These are phyloP conservation scores for Leishmania braziliensis DNA, from an alignment of 208 protist genomes.

Conservation along the genomic window DNA sequence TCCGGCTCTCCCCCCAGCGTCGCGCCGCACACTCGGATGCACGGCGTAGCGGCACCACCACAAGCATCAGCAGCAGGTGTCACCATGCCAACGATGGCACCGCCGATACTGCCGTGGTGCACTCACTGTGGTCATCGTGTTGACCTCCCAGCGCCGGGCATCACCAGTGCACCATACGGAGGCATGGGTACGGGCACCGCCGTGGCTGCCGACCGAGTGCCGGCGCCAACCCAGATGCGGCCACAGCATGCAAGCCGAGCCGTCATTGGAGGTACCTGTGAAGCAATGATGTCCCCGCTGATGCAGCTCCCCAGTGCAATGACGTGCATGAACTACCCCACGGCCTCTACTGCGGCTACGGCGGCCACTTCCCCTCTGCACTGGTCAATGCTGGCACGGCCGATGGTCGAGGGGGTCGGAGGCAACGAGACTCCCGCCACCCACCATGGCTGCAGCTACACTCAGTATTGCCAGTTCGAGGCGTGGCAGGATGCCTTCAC, in stretches of 20 bases:
- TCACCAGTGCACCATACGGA: neutral
- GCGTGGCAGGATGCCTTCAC: neutral
- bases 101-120: neutral
- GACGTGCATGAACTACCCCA: neutral
- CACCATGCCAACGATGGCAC: neutral
- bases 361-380: neutral
- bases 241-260: neutral
- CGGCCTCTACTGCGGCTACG: neutral
- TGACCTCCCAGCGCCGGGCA: neutral
- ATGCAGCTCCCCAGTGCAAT: neutral
- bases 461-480: neutral
- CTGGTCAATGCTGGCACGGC: neutral
- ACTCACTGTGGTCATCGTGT: slow-evolving; percentile 8
- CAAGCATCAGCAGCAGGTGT: neutral
- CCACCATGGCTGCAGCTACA: neutral
- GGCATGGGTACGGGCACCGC: neutral
- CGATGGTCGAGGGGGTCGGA: neutral
- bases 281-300: neutral
- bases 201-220: neutral
- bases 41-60: neutral
- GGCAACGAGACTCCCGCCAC: neutral
- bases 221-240: neutral
- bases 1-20: neutral
- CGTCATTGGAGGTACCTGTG: neutral
- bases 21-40: slow-evolving; percentile 1